Evolutionary conservation across 164 flowering plant genomes (phyloP), one percentile per base, ranked within the genome.

Genomic region (Vitis rupestris): DNA sequence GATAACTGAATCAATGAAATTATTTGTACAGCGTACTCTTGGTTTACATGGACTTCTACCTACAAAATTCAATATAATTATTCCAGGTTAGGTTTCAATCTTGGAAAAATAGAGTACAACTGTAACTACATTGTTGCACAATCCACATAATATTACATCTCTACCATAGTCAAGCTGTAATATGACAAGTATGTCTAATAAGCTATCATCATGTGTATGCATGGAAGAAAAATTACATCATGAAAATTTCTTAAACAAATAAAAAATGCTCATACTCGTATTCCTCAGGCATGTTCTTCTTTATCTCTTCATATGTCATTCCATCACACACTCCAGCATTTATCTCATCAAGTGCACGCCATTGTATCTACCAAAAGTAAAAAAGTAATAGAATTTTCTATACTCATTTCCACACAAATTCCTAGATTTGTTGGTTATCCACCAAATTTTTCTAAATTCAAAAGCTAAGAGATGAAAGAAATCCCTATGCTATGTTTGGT

Each of bases 281-380:
- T 72, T 96, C 98, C 72, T 91, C 99, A 2, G 98, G 98, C 99
- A 96, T 96, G 78, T 96, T 93, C 69, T 88, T 96, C 83, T 89
- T 91, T 74, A 93, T 88, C 76, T 96, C 99, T 84, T 91, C 97
- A 72, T 96, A 96, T 9, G 97, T 86, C 99, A 96, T 96, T 71
- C 99, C 99, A 77, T 96, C 99, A 78, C 99, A 96, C 7, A 89
- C 99, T 74, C 99, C 99, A 67, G 97, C 90, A 84, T 96, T 86
- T 69, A 96, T 96, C 78, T 96, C 99, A 75, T 96, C 99, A 69
- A 96, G 97, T 44, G 98, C 96, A 70, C 99, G 97, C 99, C 99
- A 96, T 83, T 93, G 99, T 75, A 96, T 84, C 99, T 96, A 68
- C 56, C 29, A n/a, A 71, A 66, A 61, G 4, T 50, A 3, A 12